Base-by-base conservation (phyloP, 1,284 basidiomycete species). In the Ganoderma boninense region DNA sequence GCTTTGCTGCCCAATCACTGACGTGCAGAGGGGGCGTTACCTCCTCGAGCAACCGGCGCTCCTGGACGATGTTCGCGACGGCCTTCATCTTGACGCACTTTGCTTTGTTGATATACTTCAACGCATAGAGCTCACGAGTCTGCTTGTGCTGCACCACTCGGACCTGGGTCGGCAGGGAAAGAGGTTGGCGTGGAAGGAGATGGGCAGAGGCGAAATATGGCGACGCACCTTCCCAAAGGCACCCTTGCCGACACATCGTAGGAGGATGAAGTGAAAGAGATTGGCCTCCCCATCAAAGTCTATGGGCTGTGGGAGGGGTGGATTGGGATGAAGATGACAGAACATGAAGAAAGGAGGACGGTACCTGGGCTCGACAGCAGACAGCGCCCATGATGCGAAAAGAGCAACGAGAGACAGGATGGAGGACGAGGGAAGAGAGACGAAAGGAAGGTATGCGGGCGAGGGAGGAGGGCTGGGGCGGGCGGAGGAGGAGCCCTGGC, bases 11-110 rank as follows among this genome's bases (percentile, higher is more conserved):
- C 6, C 10, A 32, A 52, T 62, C 43, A 64, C 8, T 42, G 46
- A 29, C 23, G 29, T 26, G 8, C 23, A 10, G 35, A 46, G 14
- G 10, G 38, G 23, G 49, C 62, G 78, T 69, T 69, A 95, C 95
- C 90, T 98, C 97, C 83, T 98, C 97, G 43, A 98, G 87, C 49
- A 98, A 82, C 52, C 96, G 86, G 54, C 97, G 89, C 82, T 98
- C 97, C 81, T 99, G 97, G 62, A 99, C 92, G 79, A 99, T 96
- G 81, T 99, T 99, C 57, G 96, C 92, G 42, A 98, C 96, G 0
- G 97, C 97, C 78, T 96, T 96, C 95, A 98, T 98, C 86, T 97
- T 97, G 74, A 98, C 95, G 79, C 97, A 98, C 87, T 97, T 97
- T 46, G 92, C 81, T 82, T 99, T 99, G 87, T 99, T 99, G 85